These are phyloP conservation scores for Colletotrichum destructivum DNA, from an alignment of 2,329 filamentous ascomycete genomes.

Conservation along the genomic window DNA sequence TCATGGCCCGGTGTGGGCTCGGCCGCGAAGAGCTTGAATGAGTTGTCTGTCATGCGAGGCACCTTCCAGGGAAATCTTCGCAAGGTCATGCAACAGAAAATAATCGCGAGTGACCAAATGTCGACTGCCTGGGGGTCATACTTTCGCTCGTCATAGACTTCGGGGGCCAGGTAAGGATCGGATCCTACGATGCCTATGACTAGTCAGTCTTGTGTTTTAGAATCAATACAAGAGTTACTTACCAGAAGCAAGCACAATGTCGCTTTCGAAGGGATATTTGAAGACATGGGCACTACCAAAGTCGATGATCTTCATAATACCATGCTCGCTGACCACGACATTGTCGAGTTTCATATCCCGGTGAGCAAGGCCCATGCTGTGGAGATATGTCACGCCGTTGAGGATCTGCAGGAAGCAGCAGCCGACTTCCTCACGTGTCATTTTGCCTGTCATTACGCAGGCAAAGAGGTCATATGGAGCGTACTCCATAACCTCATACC, in stretches of 20 bases:
- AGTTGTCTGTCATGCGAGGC: constrained; percentile 91
- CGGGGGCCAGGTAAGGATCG: constrained; percentile 95
- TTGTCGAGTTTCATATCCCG: constrained; percentile 97
- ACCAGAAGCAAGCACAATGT: constrained; percentile 86
- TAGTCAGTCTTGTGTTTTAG: constrained; percentile 11
- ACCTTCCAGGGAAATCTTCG: constrained; percentile 98
- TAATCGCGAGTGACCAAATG: constrained; percentile 98
- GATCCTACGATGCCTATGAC: constrained; percentile 78
- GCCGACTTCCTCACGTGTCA: constrained; percentile 90
- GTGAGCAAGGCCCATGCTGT: constrained; percentile 95
- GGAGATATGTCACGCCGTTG: constrained; percentile 93
- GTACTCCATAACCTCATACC: constrained; percentile 99
- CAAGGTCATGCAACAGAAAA: constrained; percentile 98
- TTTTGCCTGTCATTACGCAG: constrained; percentile 98
- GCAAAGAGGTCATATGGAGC: constrained; percentile 96
- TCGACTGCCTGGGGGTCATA: constrained; percentile 96
- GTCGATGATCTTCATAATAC: constrained; percentile 99
- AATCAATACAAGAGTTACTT: constrained; percentile 51
- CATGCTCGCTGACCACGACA: constrained; percentile 94
- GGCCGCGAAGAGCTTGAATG: constrained; percentile 92
- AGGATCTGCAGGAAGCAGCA: constrained; percentile 96
- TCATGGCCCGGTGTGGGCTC: constrained; percentile 83
- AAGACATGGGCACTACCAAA: constrained; percentile 98
- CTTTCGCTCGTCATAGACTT: constrained; percentile 93
- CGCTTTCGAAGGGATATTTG: constrained; percentile 95